Percentiles rank a stretch among this genome's conserved stretches.
phyloP scores from a whole-genome alignment of 768 basidiomycete genomes.

The Boletus fagicola region DNA sequence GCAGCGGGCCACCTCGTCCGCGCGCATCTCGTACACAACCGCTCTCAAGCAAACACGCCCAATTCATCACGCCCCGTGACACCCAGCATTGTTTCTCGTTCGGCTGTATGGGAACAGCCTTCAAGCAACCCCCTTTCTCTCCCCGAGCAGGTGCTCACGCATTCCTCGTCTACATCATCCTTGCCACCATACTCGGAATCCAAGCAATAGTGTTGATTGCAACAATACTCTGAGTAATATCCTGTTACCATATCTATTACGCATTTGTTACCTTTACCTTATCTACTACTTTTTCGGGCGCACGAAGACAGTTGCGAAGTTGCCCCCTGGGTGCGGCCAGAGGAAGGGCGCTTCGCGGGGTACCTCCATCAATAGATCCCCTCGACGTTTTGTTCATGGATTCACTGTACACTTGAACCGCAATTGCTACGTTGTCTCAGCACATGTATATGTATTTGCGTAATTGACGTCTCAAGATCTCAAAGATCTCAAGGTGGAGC shows the following conservation, averaged over 20 bases:
- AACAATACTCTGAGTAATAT: background rate
- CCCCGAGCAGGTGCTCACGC: conserved; percentile 24
- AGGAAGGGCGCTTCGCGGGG: background rate
- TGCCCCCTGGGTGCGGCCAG: background rate
- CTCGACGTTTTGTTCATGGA: conserved; percentile 11
- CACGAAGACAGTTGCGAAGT: background rate
- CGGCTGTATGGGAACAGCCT: conserved; percentile 27
- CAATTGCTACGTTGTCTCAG: background rate
- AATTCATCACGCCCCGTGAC: conserved; percentile 59
- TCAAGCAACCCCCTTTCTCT: conserved; percentile 8
- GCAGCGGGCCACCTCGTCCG: conserved; percentile 94
- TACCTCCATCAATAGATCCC: conserved; percentile 9
- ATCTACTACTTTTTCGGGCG: conserved; percentile 7
- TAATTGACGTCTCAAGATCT: too few relatives aligned
- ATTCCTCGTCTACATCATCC: conserved; percentile 39
- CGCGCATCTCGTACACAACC: conserved; percentile 91
- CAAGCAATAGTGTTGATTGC: conserved; percentile 16
- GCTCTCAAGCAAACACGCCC: conserved; percentile 80
- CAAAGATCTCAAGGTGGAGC: background rate
- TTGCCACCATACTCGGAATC: conserved; percentile 43
- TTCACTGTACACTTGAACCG: conserved; percentile 16
- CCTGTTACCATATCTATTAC: conserved; percentile 19
- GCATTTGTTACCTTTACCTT: conserved; percentile 30
- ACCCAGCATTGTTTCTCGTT: conserved; percentile 40
- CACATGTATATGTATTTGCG: background rate